phyloP scores from a whole-genome alignment of 176 grass and related monocot genomes.

The Avena eriantha region DNA sequence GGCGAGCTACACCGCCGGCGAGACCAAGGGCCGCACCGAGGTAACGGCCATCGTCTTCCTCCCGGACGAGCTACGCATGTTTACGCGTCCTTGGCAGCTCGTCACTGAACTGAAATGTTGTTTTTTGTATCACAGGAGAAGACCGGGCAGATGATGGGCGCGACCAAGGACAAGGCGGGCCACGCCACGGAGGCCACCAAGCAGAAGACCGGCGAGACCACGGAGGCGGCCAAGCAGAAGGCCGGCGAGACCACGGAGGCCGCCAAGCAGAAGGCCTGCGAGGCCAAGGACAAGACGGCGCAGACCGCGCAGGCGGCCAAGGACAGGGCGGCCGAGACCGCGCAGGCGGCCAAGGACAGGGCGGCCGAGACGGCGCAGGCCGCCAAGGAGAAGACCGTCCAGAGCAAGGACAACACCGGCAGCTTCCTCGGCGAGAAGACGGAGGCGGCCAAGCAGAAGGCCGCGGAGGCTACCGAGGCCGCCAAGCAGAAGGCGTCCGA shows the following conservation, averaged over 20 bases:
- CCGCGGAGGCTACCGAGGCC: background rate
- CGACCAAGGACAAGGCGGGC: slow-evolving; percentile 28
- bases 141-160: slow-evolving; percentile 29
- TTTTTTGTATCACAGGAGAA: slow-evolving; percentile 17
- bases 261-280: slow-evolving; percentile 56
- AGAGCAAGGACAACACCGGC: slow-evolving; percentile 44
- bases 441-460: slow-evolving; percentile 40
- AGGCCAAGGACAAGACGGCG: slow-evolving; percentile 54
- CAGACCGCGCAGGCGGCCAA: slow-evolving; percentile 46
- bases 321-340: slow-evolving; percentile 41
- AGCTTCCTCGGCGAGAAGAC: slow-evolving; percentile 41
- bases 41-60: background rate
- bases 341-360: slow-evolving; percentile 55
- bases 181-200: background rate
- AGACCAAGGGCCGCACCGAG: slow-evolving; percentile 74
- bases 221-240: slow-evolving; percentile 54
- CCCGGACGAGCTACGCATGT: background rate
- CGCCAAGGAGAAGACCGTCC: slow-evolving; percentile 29
- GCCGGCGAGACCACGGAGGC: slow-evolving; percentile 31
- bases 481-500: slow-evolving; percentile 44
- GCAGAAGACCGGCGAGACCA: slow-evolving; percentile 20
- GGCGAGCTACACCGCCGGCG: slow-evolving; percentile 61
- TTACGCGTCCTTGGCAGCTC: background rate
- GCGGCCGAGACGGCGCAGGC: slow-evolving; percentile 33
- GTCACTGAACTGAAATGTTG: background rate